Evolutionary conservation across 768 basidiomycete species (phyloP).

Genomic region (Dacryopinax primogenitus): DNA sequence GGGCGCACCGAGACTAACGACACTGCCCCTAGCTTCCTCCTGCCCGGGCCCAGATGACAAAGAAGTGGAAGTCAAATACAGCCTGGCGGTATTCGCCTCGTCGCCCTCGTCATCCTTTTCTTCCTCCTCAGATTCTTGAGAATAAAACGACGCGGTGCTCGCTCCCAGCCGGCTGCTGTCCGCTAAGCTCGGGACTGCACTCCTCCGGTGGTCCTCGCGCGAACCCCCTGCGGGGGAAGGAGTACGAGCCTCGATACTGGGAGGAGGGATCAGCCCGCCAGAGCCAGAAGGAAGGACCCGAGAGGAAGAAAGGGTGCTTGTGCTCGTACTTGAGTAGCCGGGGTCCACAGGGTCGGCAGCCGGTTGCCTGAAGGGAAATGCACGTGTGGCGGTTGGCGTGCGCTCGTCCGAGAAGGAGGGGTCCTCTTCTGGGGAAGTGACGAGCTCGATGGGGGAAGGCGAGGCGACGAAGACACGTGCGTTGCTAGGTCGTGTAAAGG

Average conservation of each 20-base stretch:
- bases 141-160: neutral
- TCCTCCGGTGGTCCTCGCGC: too few relatives aligned
- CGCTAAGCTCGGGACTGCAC: neutral
- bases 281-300: too few relatives aligned
- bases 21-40: neutral
- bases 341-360: neutral
- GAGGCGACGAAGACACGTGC: too few relatives aligned
- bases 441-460: neutral
- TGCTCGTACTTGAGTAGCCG: neutral
- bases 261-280: too few relatives aligned
- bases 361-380: neutral
- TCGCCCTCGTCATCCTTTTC: neutral
- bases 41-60: too few relatives aligned
- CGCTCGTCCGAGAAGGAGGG: neutral
- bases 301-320: neutral
- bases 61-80: too few relatives aligned
- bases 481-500: too few relatives aligned
- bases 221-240: too few relatives aligned
- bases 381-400: neutral
- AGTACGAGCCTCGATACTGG: too few relatives aligned
- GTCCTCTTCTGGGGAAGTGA: neutral
- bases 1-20: neutral
- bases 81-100: neutral
- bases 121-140: neutral
- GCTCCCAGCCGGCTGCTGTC: neutral